Evolutionary conservation across 108 stramenopile genomes (phyloP).

Genomic region (Parietichytrium sp.): DNA sequence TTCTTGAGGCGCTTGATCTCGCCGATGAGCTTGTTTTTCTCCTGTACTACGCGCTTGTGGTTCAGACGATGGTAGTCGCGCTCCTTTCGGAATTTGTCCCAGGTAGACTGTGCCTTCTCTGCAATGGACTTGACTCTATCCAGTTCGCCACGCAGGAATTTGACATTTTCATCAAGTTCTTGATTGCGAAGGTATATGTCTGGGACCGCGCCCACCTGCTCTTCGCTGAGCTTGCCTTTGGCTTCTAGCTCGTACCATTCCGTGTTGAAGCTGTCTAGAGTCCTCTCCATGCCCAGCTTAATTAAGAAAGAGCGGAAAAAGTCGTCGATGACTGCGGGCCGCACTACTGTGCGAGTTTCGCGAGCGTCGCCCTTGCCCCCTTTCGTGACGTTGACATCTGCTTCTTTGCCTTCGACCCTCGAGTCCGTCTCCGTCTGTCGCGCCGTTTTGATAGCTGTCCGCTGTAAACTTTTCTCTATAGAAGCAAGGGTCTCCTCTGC

Average conservation of each 20-base stretch:
- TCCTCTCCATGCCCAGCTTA: slow-evolving; percentile 61
- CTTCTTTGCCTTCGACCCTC: neutral
- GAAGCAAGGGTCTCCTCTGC: slow-evolving; percentile 36
- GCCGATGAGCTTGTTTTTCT: slow-evolving; percentile 55
- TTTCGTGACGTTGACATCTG: too few relatives aligned
- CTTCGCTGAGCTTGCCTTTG: slow-evolving; percentile 60
- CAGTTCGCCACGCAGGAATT: slow-evolving; percentile 53
- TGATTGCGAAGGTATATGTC: slow-evolving; percentile 68
- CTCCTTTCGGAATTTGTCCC: slow-evolving; percentile 74
- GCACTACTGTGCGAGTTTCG: slow-evolving; percentile 21
- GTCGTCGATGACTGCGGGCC: slow-evolving; percentile 66
- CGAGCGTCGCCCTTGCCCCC: neutral
- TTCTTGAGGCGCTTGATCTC: slow-evolving; percentile 61
- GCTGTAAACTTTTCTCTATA: neutral
- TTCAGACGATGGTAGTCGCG: slow-evolving; percentile 73
- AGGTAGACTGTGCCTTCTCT: slow-evolving; percentile 61
- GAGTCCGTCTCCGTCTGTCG: neutral
- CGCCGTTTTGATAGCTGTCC: neutral
- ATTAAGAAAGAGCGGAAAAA: slow-evolving; percentile 69
- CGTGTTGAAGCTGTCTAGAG: slow-evolving; percentile 70
- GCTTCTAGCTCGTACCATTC: slow-evolving; percentile 69
- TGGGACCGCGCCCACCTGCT: slow-evolving; percentile 58
- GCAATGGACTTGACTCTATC: slow-evolving; percentile 55
- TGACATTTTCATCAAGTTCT: slow-evolving; percentile 64
- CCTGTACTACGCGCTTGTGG: slow-evolving; percentile 67